These are phyloP conservation scores for Melampsora occidentalis DNA, from an alignment of 1,284 basidiomycete genomes.

Conservation along the genomic window DNA sequence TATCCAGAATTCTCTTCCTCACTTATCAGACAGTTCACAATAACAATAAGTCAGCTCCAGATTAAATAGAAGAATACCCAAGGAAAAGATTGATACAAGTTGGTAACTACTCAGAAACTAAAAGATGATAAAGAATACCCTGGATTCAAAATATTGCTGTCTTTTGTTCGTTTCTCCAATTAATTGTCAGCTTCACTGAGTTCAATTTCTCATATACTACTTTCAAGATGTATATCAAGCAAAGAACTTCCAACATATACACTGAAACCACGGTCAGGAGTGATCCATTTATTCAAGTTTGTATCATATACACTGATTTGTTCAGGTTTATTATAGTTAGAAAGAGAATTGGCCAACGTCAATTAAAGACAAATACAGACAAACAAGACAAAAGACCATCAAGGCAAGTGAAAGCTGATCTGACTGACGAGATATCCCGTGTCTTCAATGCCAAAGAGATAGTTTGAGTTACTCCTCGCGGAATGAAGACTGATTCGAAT, in stretches of 20 bases:
- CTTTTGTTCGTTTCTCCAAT: neutral
- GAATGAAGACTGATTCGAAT: slow-evolving; percentile 48
- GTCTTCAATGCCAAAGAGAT: slow-evolving; percentile 37
- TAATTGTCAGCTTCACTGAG: neutral
- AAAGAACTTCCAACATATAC: neutral
- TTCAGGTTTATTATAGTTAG: neutral
- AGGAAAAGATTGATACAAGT: too few relatives aligned
- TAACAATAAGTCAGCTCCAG: too few relatives aligned
- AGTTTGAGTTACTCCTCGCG: slow-evolving; percentile 46
- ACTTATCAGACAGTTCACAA: too few relatives aligned
- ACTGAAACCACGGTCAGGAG: neutral
- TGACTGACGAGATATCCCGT: neutral
- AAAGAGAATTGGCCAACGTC: too few relatives aligned
- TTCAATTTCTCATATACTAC: neutral
- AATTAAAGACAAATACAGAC: neutral
- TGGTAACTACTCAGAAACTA: too few relatives aligned
- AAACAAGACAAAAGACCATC: neutral
- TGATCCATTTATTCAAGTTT: neutral
- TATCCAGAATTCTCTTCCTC: too few relatives aligned
- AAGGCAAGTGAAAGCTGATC: neutral
- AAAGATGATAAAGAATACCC: too few relatives aligned
- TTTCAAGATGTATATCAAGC: slow-evolving; percentile 8
- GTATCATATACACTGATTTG: neutral
- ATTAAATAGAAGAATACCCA: too few relatives aligned
- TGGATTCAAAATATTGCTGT: too few relatives aligned